Evolutionary conservation across 202 grass and related monocot genomes (phyloP), one percentile per base, ranked within the genome.

Genomic region (Carex arenaria): DNA sequence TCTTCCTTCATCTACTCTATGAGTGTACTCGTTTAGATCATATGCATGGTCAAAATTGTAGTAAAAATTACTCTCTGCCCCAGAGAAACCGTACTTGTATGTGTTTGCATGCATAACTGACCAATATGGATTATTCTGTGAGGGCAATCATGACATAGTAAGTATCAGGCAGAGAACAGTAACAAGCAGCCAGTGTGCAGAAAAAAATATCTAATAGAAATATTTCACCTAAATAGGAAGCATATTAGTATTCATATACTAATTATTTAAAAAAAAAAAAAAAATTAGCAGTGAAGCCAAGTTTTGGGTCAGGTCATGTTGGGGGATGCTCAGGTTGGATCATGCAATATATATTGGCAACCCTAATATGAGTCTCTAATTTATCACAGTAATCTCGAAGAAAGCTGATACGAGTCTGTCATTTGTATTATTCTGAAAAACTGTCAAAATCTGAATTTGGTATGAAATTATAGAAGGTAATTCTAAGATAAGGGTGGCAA

Each of bases 91-190:
- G 57, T 95, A 98, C 76, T 98, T 98, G 53, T 98, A 98, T 77
- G 89, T 86, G 78, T 90, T 94, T 86, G 95, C 89, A 43, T 93
- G 89, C 89, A 92, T 92, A 87, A 86, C 91, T 87, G 93, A 65
- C 95, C 95, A 98, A 88, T 95, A 98, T 22, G 92, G 91, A 84
- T 93, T 95, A 85, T 78, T 89, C 95, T 98, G 87, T 84, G 32
- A 71, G n/a, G 42, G 18, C 8, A 82, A 81, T 32, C 9, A 69
- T 19, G 18, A 82, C 23, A 82, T 69, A 32, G 28, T 55, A 67
- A 55, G 80, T 55, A 54, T 82, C 52, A 78, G 52, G 17, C 17
- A 78, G 15, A 59, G 30, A 78, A 59, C 17, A 77, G 15, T 57
- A 38, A 30, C 8, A 78, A 36, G 30, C 17, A 78, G 32, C 53